Evolutionary conservation across 2,329 filamentous ascomycete species (phyloP).

Genomic region (Pseudodiploospora longispora): DNA sequence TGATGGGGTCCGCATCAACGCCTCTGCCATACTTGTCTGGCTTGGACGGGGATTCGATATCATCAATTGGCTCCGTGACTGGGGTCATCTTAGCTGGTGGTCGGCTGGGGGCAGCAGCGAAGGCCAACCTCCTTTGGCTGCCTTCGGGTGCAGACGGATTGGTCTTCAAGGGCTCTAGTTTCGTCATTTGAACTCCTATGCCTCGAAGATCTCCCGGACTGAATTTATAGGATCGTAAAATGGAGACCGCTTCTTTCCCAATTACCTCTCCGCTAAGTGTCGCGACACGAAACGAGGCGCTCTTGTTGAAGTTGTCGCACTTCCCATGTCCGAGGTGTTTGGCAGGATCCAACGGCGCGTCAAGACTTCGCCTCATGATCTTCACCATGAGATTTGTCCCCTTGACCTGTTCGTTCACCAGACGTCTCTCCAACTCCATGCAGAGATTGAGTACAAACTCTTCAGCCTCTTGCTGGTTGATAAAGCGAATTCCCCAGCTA

Average conservation of each 20-base stretch:
- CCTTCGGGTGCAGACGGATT: conserved; percentile 51
- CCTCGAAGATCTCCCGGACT: conserved; percentile 89
- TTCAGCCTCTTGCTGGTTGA: conserved; percentile 85
- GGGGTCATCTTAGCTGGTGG: conserved; percentile 31
- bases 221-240: conserved; percentile 74
- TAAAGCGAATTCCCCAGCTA: conserved; percentile 95
- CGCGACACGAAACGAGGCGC: conserved; percentile 69
- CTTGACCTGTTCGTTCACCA: conserved; percentile 77
- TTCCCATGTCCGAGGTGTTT: conserved; percentile 94
- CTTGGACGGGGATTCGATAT: conserved; percentile 29
- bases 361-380: conserved; percentile 78
- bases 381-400: conserved; percentile 88
- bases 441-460: conserved; percentile 83
- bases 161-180: conserved; percentile 70
- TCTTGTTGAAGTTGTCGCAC: conserved; percentile 92
- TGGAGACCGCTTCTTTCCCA: conserved; percentile 74
- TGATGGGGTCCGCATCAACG: conserved; percentile 41
- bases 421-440: conserved; percentile 71
- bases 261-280: conserved; percentile 67
- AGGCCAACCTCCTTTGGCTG: conserved; percentile 72
- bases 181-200: conserved; percentile 87
- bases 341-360: conserved; percentile 82
- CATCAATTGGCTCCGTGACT: conserved; percentile 44
- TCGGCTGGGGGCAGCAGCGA: conserved; percentile 46
- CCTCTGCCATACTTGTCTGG: conserved; percentile 19